Base-by-base conservation (phyloP, 2,329 filamentous ascomycete species). In the Botrytis deweyae region DNA sequence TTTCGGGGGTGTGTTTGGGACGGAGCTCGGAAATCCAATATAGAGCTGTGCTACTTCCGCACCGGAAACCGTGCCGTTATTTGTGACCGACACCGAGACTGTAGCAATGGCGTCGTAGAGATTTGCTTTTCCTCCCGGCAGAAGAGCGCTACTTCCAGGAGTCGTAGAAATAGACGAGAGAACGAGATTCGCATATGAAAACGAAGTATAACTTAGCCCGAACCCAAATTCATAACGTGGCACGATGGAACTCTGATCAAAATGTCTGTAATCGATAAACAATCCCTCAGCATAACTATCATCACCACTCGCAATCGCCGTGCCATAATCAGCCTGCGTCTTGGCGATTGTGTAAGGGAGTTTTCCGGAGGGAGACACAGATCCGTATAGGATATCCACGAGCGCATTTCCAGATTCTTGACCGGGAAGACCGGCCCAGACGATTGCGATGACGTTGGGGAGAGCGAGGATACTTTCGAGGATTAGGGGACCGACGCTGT, bases 361-460 rank as follows among this genome's bases (percentile, higher is more conserved):
- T 70, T 79, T 80, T 7, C 79, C 79, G 22, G 66, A 76, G 1
- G 89, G 89, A 79, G 89, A 89, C 72, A 87, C 84, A 61, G 84
- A 84, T 63, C 89, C 89, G 77, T 88, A 91, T 25, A 92, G 84
- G 18, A 91, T 83, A 77, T 91, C 88, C 4, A 86, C 86, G 67
- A 91, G 86, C 2, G 87, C 84, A 74, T 89, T 88, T 18, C 89
- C 89, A 36, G 86, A 87, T 78, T 91, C 87, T 77, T 91, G 86
- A 10, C 90, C 89, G 0, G 89, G 88, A 36, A 90, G 82, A 77
- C 87, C 87, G 52, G 87, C 88, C 80, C 86, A 90, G 6, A 91
- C 78, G 49, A 91, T 87, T 25, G 88, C 89, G 9, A 87, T 88
- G 63, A 92, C 86, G 77, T 92, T 91, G 10, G 85, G 82, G 73